Evolutionary conservation across 169 alveolate species (phyloP), one percentile per base, ranked within the genome.

Genomic region (Plasmodium vivax): DNA sequence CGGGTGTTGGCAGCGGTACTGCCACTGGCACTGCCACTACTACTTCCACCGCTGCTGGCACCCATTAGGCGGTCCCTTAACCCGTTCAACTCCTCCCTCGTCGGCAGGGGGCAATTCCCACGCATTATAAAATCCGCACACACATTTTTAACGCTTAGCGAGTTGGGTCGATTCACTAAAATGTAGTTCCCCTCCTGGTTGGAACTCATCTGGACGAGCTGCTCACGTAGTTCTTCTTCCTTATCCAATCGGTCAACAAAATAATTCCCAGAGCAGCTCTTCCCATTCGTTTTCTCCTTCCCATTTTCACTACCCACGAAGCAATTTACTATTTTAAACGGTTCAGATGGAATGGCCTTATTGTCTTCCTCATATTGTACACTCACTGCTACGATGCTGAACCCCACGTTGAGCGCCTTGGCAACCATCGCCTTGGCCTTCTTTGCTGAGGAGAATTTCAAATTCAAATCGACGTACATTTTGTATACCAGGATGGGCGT

Each of bases 41-140:
- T 23, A 23, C 27, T 23, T 23, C 27, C 27, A 23, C 27, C n/a
- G 1, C 36, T 0, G 16, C 1, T 30, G 51, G 16, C 14, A n/a
- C 27, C 10, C 16, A 23, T 32, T 12, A 92, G n/a, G 9, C 34
- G 41, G 14, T 71, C 58, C 41, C 19, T 19, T 32, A 92, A 45
- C 3, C 10, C 45, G 19, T 79, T 43, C 23, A 71, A 3, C 16
- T 88, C 83, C 16, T 54, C 90, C n/a, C 72, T 41, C 23, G 56
- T 54, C 6, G 43, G 32, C 19, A 82, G 47, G 47, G 82, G 92
- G 77, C 72, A 19, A 82, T 82, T 7, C 6, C 74, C 43, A 45
- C 30, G 34, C 56, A 73, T 82, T 45, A 92, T 82, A 79, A 92
- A 92, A 82, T 92, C 95, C 51, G 73, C 95, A 47, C 95, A 92